phyloP scores from a whole-genome alignment of 352 stramenopile species.

The Vaucheria bursata region DNA sequence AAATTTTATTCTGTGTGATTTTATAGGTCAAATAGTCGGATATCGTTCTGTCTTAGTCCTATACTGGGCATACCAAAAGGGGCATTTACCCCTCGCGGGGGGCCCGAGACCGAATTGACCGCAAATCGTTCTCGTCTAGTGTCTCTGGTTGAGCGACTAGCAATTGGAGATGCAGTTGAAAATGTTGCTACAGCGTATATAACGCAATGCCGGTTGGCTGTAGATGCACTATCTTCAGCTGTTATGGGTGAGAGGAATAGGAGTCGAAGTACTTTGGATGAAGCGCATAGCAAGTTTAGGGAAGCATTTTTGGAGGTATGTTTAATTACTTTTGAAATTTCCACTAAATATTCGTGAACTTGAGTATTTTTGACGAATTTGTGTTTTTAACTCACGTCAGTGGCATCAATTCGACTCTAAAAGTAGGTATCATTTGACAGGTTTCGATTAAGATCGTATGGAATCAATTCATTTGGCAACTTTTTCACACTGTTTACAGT shows the following conservation, averaged over 20 bases:
- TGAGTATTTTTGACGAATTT: too few relatives aligned
- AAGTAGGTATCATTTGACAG: too few relatives aligned
- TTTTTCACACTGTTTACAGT: too few relatives aligned
- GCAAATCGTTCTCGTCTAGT: background rate
- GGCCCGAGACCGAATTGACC: background rate
- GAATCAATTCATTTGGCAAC: too few relatives aligned
- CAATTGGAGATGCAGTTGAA: background rate
- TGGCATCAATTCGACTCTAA: too few relatives aligned
- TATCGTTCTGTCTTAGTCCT: background rate
- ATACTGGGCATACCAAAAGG: background rate
- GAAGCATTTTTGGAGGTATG: background rate
- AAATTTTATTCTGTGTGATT: too few relatives aligned
- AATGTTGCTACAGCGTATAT: background rate
- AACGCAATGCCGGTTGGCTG: background rate
- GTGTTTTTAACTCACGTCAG: too few relatives aligned
- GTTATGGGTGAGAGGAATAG: background rate
- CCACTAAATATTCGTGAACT: too few relatives aligned
- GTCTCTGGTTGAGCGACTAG: background rate
- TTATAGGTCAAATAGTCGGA: background rate
- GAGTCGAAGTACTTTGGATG: background rate
- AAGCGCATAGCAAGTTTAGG: background rate
- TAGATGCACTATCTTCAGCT: background rate
- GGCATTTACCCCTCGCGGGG: background rate
- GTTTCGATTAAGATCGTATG: too few relatives aligned
- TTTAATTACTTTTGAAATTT: too few relatives aligned